Evolutionary conservation across 129 eudicot species (phyloP).

Genomic region (Artemisia annua): DNA sequence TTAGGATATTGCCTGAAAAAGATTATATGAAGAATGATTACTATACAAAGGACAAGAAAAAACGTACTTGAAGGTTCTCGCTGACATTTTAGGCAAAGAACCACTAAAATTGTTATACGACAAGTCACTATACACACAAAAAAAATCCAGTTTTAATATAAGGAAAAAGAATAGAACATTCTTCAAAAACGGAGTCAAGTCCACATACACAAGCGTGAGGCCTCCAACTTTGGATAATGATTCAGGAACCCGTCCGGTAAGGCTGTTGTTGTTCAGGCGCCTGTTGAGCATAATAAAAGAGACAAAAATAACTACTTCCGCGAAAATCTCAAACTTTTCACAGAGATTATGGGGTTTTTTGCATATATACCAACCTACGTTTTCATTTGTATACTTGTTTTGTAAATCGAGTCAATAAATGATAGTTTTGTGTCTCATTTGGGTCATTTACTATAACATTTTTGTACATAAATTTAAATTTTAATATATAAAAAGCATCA

Average conservation of each 20-base stretch:
- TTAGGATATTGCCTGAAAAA: not conserved
- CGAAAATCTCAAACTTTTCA: no score
- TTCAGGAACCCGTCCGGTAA: conserved; percentile 75
- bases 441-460: no score
- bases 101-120: conserved; percentile 91
- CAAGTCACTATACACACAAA: conserved; percentile 55
- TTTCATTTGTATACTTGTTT: no score
- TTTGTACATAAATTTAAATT: no score
- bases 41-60: not conserved
- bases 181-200: not conserved
- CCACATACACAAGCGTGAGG: conserved; percentile 86
- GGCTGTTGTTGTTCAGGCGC: conserved; percentile 96
- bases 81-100: conserved; percentile 75
- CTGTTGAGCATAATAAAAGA: conserved; percentile 46
- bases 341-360: no score
- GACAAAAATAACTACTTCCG: not conserved
- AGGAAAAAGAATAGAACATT: not conserved
- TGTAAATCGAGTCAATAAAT: no score
- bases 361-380: no score
- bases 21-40: not conserved
- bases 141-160: conserved; percentile 1
- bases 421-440: no score
- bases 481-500: no score
- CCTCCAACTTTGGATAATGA: conserved; percentile 66
- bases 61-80: conserved; percentile 87